A percentile compares a stretch with the other conserved stretches of the same genome.
Conservation (phyloP, 2,329 filamentous ascomycete species). For the Diaporthe citri region DNA sequence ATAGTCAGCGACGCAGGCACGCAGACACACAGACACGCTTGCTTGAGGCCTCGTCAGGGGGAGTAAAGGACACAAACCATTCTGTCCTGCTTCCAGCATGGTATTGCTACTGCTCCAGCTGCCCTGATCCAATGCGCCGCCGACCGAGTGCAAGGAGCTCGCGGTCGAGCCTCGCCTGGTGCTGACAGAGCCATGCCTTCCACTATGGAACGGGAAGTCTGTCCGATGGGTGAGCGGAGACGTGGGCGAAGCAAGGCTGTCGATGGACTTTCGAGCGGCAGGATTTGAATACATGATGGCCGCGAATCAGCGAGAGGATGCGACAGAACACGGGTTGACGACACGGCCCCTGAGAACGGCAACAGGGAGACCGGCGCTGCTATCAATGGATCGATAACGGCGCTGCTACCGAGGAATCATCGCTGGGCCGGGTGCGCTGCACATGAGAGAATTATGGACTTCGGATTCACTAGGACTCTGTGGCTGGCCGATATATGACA, state of each 20-base stretch:
- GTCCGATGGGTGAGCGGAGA: constrained; percentile 63
- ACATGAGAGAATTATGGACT: constrained; percentile 20
- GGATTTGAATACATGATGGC: constrained; percentile 70
- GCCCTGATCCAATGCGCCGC: constrained; percentile 79
- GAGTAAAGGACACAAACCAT: constrained; percentile 67
- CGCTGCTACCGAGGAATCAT: constrained; percentile 64
- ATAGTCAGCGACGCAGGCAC: constrained; percentile 33
- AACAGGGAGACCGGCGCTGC: constrained; percentile 34
- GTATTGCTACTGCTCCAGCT: constrained; percentile 67
- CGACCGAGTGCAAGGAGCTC: constrained; percentile 89
- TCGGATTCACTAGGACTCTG: background rate
- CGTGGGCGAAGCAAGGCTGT: constrained; percentile 68
- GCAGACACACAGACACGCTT: background rate
- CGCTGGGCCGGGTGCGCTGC: constrained; percentile 49
- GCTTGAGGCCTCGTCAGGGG: background rate
- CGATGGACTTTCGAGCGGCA: constrained; percentile 73
- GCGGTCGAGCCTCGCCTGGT: constrained; percentile 82
- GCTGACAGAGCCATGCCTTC: constrained; percentile 39
- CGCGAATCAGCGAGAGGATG: constrained; percentile 12
- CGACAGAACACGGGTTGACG: constrained; percentile 21
- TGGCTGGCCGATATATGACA: constrained; percentile 9
- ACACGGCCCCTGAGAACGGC: constrained; percentile 24
- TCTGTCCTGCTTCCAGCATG: constrained; percentile 80
- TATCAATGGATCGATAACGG: constrained; percentile 33
- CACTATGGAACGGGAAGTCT: constrained; percentile 70